Evolutionary conservation across 495 filamentous ascomycete genomes (phyloP).

Genomic region (Penicillium taxi): DNA sequence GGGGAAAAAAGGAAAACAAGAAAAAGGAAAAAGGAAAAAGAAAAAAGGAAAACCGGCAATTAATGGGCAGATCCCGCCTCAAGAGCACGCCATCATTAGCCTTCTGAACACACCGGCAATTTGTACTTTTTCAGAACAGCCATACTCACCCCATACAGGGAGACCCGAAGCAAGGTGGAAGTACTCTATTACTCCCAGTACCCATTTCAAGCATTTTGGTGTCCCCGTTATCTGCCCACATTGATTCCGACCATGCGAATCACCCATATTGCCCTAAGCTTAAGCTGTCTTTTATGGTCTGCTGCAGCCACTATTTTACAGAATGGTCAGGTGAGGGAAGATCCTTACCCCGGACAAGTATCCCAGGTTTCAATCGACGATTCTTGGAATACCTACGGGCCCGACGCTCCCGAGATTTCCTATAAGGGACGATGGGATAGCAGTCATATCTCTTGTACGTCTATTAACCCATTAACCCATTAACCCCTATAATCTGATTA

Average conservation of each 20-base stretch:
- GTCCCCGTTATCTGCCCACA: constrained; percentile 1
- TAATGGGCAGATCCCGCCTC: no score
- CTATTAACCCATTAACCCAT: constrained; percentile 4
- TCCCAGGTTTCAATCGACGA: constrained; percentile 18
- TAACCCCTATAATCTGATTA: not conserved
- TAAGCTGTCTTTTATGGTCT: constrained; percentile 11
- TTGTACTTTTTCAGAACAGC: no score
- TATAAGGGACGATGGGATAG: constrained; percentile 67
- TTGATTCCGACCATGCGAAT: constrained; percentile 13
- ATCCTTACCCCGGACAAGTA: constrained; percentile 31
- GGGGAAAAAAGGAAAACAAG: no score
- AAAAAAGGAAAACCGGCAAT: no score
- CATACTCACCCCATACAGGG: no score
- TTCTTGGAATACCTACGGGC: constrained; percentile 44
- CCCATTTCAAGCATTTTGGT: constrained; percentile 1
- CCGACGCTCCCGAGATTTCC: constrained; percentile 51
- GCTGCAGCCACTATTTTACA: constrained; percentile 48
- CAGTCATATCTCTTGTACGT: constrained; percentile 58
- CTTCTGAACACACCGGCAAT: constrained; percentile 8
- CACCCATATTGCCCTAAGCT: constrained; percentile 3
- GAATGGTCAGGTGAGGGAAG: constrained; percentile 49
- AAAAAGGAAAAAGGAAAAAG: no score
- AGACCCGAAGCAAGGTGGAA: no score
- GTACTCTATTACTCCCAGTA: no score
- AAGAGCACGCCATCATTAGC: constrained; percentile 15